Conservation (phyloP, 352 stramenopile genomes). For the Phytophthora idaei region DNA sequence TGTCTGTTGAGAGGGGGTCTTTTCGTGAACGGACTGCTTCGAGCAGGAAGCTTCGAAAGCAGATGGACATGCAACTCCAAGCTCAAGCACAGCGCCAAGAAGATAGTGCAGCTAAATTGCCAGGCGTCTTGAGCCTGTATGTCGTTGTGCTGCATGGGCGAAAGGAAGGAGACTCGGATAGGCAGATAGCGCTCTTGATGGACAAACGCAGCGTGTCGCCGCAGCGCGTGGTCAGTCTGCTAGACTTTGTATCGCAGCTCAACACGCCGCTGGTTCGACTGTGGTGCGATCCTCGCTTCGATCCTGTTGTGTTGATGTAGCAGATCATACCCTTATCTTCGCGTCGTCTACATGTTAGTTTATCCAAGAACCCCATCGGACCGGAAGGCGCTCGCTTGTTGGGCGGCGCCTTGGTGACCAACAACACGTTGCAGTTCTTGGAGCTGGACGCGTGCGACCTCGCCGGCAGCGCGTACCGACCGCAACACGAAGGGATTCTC, state of each 20-base stretch:
- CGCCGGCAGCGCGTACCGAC: conserved; percentile 56
- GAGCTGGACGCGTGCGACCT: conserved; percentile 61
- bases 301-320: conserved; percentile 20
- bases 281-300: conserved; percentile 20
- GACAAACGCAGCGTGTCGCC: conserved; percentile 18
- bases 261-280: conserved; percentile 44
- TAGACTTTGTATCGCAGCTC: conserved; percentile 33
- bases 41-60: conserved; percentile 5
- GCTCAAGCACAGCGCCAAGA: background rate
- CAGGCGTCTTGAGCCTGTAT: conserved; percentile 10
- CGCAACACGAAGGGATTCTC: conserved; percentile 51
- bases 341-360: conserved; percentile 23
- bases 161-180: conserved; percentile 3
- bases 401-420: conserved; percentile 61
- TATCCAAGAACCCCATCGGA: conserved; percentile 54
- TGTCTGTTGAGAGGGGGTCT: conserved; percentile 11
- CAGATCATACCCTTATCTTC: conserved; percentile 26
- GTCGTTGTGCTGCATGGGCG: conserved; percentile 14
- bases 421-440: conserved; percentile 67
- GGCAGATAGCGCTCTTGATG: conserved; percentile 28
- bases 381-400: conserved; percentile 46
- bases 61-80: conserved; percentile 10
- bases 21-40: background rate
- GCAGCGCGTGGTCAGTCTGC: conserved; percentile 24
- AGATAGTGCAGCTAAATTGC: conserved; percentile 8